Evolutionary conservation across 352 stramenopile species (phyloP).

Genomic region (Achlya hypogyna): DNA sequence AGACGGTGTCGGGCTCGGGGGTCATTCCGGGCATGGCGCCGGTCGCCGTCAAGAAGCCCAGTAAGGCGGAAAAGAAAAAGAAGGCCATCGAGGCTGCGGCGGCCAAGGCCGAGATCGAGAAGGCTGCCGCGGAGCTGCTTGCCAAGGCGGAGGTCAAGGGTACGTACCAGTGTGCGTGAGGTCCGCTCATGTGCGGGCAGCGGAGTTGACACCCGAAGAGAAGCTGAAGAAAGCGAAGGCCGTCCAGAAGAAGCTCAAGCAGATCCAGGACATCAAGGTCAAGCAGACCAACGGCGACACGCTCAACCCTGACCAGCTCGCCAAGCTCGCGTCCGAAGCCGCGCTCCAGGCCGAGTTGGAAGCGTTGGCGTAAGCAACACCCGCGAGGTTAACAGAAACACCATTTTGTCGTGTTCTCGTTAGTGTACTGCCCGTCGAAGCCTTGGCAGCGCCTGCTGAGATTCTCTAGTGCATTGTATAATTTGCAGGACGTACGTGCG

Average conservation of each 20-base stretch:
- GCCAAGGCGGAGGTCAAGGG: constrained; percentile 3
- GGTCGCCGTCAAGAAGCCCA: constrained; percentile 51
- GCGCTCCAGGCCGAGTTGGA: constrained; percentile 56
- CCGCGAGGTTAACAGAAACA: too few species aligned
- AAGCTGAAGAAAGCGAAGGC: constrained; percentile 81
- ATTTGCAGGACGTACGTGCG: too few species aligned
- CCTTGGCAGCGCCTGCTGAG: too few species aligned
- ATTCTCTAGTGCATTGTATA: too few species aligned
- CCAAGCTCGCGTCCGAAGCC: constrained; percentile 62
- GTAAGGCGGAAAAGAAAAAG: constrained; percentile 75
- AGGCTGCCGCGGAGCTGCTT: not conserved
- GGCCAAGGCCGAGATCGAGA: constrained; percentile 22
- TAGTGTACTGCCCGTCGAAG: too few species aligned
- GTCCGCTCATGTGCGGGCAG: not conserved
- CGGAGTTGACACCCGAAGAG: constrained; percentile 53
- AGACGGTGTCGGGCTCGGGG: constrained; percentile 23
- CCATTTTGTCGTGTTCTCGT: too few species aligned
- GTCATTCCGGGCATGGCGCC: constrained; percentile 61
- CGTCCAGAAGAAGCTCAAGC: constrained; percentile 81
- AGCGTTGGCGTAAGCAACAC: constrained; percentile 31
- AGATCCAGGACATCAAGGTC: constrained; percentile 76
- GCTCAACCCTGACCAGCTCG: constrained; percentile 72
- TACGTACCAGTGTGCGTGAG: not conserved
- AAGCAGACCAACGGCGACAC: constrained; percentile 59
- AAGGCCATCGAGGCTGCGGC: constrained; percentile 61